These are phyloP conservation scores for Hevea brasiliensis DNA, from an alignment of 345 rosid species.

Conservation along the genomic window DNA sequence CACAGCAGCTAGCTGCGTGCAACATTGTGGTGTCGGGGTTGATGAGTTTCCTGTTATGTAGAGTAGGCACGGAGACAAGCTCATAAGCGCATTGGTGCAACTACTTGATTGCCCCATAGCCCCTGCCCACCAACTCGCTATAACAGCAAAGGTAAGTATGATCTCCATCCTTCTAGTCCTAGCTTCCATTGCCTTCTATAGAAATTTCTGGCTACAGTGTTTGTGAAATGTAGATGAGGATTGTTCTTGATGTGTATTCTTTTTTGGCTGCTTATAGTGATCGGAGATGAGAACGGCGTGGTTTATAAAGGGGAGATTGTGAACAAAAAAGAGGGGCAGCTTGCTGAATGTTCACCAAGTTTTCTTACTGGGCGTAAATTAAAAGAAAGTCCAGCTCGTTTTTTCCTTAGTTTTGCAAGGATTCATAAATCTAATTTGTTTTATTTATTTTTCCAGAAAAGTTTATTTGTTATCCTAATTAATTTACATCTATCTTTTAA, in stretches of 20 bases:
- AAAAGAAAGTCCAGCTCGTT: no score
- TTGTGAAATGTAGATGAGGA: not conserved
- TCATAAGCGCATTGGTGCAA: conserved; percentile 23
- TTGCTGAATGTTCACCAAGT: conserved; percentile 1
- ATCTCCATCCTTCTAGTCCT: not conserved
- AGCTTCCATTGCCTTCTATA: conserved; percentile 8
- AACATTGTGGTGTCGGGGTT: conserved; percentile 32
- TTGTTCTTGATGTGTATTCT: not conserved
- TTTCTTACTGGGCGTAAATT: not conserved
- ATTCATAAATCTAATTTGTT: no score
- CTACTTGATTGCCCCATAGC: conserved; percentile 20
- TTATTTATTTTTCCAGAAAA: no score
- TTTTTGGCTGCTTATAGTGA: not conserved
- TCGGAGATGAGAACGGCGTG: not conserved
- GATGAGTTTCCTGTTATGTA: conserved; percentile 32
- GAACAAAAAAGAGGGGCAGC: conserved; percentile 12
- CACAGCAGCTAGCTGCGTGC: conserved; percentile 27
- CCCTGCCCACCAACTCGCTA: conserved; percentile 6
- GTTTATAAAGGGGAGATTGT: conserved; percentile 4
- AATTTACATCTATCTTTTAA: no score
- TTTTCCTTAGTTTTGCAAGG: no score
- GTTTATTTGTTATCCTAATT: no score
- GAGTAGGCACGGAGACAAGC: conserved; percentile 29
- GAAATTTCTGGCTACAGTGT: not conserved
- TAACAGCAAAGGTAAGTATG: not conserved